Conservation (phyloP, 2,329 filamentous ascomycete species). For the Talaromyces piceae region DNA sequence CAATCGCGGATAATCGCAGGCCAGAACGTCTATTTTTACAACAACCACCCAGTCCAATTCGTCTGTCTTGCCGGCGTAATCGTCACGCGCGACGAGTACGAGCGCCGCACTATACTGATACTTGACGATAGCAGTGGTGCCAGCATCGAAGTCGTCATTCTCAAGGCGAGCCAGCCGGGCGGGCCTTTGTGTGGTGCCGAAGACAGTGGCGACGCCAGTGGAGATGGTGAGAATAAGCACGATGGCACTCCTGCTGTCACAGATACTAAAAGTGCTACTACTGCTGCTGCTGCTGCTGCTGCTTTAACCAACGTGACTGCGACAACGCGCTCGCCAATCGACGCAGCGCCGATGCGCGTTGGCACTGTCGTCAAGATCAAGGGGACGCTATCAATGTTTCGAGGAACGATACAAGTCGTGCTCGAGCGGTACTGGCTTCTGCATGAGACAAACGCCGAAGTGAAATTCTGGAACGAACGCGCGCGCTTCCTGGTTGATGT, state of each 20-base stretch:
- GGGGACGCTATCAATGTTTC: constrained; percentile 48
- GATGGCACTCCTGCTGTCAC: too few species aligned
- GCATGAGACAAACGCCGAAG: constrained; percentile 48
- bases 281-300: constrained; percentile 29
- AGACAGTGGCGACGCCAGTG: not conserved
- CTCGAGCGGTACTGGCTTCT: constrained; percentile 47
- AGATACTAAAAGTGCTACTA: constrained; percentile 25
- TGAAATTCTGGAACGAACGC: constrained; percentile 45
- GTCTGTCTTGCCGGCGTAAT: constrained; percentile 64
- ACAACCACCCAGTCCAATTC: constrained; percentile 71
- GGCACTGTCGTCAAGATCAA: constrained; percentile 51
- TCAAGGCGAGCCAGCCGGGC: constrained; percentile 21
- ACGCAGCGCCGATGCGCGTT: constrained; percentile 39
- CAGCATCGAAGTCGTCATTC: constrained; percentile 49
- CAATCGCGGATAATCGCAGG: constrained; percentile 26
- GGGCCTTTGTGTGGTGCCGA: too few species aligned
- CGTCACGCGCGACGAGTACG: constrained; percentile 52
- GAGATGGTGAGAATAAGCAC: not conserved
- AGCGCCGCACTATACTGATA: constrained; percentile 45
- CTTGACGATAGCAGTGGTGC: constrained; percentile 56
- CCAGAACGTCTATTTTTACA: constrained; percentile 55
- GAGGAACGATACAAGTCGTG: constrained; percentile 45
- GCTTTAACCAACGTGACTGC: constrained; percentile 16
- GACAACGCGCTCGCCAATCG: constrained; percentile 32
- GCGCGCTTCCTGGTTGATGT: constrained; percentile 43